A percentile compares a stretch with the other conserved stretches of the same genome.
Conservation (phyloP, 768 basidiomycete genomes). For the Naganishia antarctica region DNA sequence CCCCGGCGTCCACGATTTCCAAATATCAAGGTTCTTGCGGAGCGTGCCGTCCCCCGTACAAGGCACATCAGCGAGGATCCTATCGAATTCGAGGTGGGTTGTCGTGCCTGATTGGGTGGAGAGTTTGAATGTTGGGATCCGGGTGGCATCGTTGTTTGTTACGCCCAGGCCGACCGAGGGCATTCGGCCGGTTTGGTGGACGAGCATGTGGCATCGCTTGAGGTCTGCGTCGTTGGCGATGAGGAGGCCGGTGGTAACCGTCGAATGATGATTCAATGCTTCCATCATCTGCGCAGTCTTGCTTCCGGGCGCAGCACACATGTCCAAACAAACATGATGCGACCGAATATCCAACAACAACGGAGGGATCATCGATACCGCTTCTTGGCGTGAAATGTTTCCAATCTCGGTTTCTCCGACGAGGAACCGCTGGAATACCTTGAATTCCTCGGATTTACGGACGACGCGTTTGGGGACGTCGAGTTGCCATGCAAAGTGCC, state of each 20-base stretch:
- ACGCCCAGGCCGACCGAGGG: constrained; percentile 89
- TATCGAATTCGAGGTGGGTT: constrained; percentile 69
- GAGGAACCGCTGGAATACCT: constrained; percentile 89
- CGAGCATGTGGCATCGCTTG: constrained; percentile 90
- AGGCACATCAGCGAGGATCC: constrained; percentile 93
- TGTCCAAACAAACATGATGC: constrained; percentile 79
- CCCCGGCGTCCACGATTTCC: constrained; percentile 82
- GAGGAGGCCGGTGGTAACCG: constrained; percentile 71
- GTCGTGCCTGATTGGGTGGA: constrained; percentile 38
- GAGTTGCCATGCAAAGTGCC: constrained; percentile 92
- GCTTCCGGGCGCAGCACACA: constrained; percentile 97
- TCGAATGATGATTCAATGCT: constrained; percentile 76
- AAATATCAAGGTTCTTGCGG: constrained; percentile 89
- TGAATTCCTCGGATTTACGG: constrained; percentile 81
- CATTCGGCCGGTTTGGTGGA: constrained; percentile 92
- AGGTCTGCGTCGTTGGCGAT: constrained; percentile 94
- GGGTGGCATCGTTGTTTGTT: constrained; percentile 81
- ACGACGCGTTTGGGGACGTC: constrained; percentile 83
- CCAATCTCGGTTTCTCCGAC: constrained; percentile 88
- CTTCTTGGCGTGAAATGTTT: constrained; percentile 92
- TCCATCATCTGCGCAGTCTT: constrained; percentile 98
- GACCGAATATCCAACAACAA: constrained; percentile 90
- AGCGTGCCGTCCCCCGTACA: constrained; percentile 93
- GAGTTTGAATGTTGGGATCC: constrained; percentile 38
- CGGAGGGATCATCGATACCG: constrained; percentile 98